phyloP scores from a whole-genome alignment of 192 early-diverging fungal species.

The Coemansia sp. region DNA sequence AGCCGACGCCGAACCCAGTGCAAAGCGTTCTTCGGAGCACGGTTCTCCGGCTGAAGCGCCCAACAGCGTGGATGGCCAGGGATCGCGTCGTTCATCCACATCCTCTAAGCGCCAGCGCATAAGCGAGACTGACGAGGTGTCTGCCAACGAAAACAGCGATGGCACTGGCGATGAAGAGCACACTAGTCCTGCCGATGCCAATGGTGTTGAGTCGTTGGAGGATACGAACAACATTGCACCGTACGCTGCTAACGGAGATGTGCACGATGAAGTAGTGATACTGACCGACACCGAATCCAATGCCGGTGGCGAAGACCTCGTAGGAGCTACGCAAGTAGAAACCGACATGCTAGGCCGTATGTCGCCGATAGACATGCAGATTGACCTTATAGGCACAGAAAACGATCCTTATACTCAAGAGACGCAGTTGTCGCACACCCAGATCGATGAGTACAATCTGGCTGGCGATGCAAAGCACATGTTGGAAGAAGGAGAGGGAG shows the following conservation, averaged over 20 bases:
- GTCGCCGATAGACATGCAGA: conserved; percentile 22
- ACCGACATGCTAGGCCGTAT: neutral
- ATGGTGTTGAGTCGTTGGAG: neutral
- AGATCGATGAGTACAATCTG: conserved; percentile 13
- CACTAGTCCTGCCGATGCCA: neutral
- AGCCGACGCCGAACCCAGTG: neutral
- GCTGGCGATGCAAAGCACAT: neutral
- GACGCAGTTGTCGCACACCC: conserved; percentile 20
- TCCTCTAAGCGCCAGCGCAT: conserved; percentile 38
- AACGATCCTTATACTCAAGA: conserved; percentile 6
- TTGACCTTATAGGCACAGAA: conserved; percentile 6
- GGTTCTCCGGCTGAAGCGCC: neutral
- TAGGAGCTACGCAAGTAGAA: neutral
- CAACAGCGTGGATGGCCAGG: neutral
- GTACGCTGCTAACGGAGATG: neutral
- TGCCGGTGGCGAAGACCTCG: neutral
- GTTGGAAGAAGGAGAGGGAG: neutral
- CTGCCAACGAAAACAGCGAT: neutral
- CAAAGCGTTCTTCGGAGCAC: neutral
- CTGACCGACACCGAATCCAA: neutral
- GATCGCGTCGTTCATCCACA: conserved; percentile 2
- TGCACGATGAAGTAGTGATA: neutral
- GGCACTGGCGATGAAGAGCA: neutral
- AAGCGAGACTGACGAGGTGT: neutral
- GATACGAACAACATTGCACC: neutral